phyloP scores from a whole-genome alignment of 1,284 basidiomycete genomes.

The Sporisorium graminicola region DNA sequence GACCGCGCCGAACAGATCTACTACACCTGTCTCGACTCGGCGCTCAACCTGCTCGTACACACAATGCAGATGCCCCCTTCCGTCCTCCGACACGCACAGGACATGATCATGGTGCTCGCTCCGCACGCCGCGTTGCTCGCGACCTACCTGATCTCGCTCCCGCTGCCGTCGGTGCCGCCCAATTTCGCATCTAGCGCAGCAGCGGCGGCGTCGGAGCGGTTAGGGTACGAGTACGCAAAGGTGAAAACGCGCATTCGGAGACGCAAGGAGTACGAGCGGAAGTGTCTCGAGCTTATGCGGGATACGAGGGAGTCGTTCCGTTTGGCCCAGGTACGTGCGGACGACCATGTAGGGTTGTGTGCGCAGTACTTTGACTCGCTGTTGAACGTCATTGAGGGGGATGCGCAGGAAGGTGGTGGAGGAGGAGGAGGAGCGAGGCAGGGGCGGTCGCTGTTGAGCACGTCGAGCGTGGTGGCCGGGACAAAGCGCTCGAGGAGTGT shows the following conservation, averaged over 20 bases:
- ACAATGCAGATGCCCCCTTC: constrained; percentile 38
- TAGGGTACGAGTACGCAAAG: constrained; percentile 36
- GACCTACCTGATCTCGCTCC: constrained; percentile 49
- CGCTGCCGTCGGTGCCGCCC: constrained; percentile 31
- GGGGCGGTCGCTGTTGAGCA: constrained; percentile 24
- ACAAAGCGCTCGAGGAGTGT: constrained; percentile 37
- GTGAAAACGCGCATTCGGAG: constrained; percentile 40
- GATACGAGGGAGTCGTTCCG: constrained; percentile 43
- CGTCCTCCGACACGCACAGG: constrained; percentile 49
- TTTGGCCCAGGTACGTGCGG: constrained; percentile 26
- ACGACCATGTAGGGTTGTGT: constrained; percentile 48
- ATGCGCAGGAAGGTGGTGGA: constrained; percentile 2
- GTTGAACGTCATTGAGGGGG: constrained; percentile 48
- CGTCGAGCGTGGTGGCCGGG: constrained; percentile 21
- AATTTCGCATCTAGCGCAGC: constrained; percentile 20
- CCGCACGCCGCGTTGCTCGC: constrained; percentile 52
- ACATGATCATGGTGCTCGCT: constrained; percentile 54
- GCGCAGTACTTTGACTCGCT: constrained; percentile 49
- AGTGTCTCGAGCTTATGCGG: constrained; percentile 45
- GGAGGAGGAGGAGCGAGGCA: constrained; percentile 2
- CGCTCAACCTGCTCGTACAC: constrained; percentile 42
- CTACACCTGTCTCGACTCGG: constrained; percentile 50
- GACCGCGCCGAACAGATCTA: constrained; percentile 51
- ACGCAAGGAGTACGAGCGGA: constrained; percentile 54
- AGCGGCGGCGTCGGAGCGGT: constrained; percentile 16